These are phyloP conservation scores for Marchantia paleacea DNA, from an alignment of 225 moss, liverwort and hornwort species.

Conservation along the genomic window DNA sequence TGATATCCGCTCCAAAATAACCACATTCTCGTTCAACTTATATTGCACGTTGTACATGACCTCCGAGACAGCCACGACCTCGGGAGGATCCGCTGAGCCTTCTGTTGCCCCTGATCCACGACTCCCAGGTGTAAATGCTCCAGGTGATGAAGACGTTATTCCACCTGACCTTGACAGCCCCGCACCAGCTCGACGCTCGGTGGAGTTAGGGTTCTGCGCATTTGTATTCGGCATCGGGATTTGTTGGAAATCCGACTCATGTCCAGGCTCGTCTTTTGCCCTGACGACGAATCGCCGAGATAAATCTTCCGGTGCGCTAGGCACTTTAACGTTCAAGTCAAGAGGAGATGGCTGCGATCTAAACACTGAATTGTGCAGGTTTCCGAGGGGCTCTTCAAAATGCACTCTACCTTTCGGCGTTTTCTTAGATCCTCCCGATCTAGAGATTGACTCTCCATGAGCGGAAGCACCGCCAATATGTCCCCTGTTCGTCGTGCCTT, in stretches of 20 bases:
- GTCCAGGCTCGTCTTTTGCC: background rate
- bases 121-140: background rate
- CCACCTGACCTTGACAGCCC: background rate
- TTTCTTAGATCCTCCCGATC: background rate
- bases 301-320: background rate
- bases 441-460: background rate
- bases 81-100: background rate
- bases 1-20: background rate
- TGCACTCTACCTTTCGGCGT: background rate
- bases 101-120: background rate
- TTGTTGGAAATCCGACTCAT: background rate
- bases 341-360: background rate
- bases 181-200: background rate
- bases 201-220: background rate
- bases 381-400: background rate
- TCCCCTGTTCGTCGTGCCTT: background rate
- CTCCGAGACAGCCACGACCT: constrained; percentile 1
- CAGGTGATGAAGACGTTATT: background rate
- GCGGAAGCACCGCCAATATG: constrained; percentile 2
- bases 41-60: constrained; percentile 1
- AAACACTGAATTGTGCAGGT: background rate
- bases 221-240: background rate
- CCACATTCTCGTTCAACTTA: background rate
- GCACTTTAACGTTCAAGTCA: background rate
- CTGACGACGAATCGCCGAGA: background rate